A percentile compares a stretch with the other conserved stretches of the same genome.
Evolutionary conservation across 2,329 filamentous ascomycete species (phyloP).

Genomic region (Colletotrichum sidae): DNA sequence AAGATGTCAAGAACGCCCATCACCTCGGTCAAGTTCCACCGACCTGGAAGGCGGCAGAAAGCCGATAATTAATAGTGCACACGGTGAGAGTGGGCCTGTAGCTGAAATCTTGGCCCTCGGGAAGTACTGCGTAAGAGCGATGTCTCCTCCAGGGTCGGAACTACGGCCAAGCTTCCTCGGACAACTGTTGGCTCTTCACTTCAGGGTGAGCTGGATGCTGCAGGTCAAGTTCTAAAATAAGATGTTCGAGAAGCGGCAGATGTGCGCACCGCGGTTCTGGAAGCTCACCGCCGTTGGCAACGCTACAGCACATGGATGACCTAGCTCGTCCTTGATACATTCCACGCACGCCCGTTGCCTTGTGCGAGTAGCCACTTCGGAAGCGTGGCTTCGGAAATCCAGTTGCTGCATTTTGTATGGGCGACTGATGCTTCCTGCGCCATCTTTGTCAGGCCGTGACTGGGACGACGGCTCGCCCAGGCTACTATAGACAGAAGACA

Average conservation of each 20-base stretch:
- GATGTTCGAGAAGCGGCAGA: conserved; percentile 35
- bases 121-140: too few species aligned
- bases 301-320: conserved; percentile 3
- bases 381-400: conserved; percentile 18
- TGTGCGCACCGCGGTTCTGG: conserved; percentile 22
- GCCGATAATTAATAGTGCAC: too few species aligned
- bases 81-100: too few species aligned
- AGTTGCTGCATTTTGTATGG: not conserved
- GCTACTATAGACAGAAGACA: not conserved
- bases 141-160: too few species aligned
- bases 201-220: conserved; percentile 3
- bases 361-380: not conserved
- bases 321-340: conserved; percentile 1
- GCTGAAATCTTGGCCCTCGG: too few species aligned
- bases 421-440: too few species aligned
- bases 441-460: conserved; percentile 25
- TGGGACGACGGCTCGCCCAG: conserved; percentile 23
- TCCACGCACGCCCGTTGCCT: conserved; percentile 9
- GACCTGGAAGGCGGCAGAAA: too few species aligned
- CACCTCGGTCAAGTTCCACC: not conserved
- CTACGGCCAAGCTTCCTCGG: not conserved
- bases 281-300: conserved; percentile 31
- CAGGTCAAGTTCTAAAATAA: conserved; percentile 27
- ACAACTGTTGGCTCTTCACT: not conserved
- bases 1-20: not conserved